Evolutionary conservation across 768 basidiomycete genomes (phyloP).

Genomic region (Lentinula boryana): DNA sequence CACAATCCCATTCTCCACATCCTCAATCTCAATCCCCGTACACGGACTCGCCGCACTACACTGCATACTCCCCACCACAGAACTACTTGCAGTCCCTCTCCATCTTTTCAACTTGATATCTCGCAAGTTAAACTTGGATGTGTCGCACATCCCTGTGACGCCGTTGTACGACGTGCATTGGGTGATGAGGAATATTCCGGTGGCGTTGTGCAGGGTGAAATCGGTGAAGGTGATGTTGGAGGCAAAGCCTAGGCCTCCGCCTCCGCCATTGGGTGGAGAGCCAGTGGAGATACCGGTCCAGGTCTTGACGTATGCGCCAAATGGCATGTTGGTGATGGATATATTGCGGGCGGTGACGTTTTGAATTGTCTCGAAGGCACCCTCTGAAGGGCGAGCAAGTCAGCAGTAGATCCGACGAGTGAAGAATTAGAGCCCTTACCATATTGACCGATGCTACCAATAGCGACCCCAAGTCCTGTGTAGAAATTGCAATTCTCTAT

Average conservation of each 20-base stretch:
- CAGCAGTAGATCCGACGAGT: background rate
- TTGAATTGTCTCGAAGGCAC: conserved; percentile 26
- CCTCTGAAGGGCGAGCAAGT: conserved; percentile 18
- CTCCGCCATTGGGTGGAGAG: conserved; percentile 28
- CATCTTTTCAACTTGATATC: conserved; percentile 24
- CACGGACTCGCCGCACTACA: conserved; percentile 29
- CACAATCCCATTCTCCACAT: conserved; percentile 10
- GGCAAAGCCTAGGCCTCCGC: conserved; percentile 25
- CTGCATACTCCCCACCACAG: conserved; percentile 19
- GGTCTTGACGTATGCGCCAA: conserved; percentile 27
- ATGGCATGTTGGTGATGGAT: conserved; percentile 16
- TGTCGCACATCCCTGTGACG: conserved; percentile 26
- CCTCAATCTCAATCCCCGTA: conserved; percentile 17
- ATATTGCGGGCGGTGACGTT: conserved; percentile 24
- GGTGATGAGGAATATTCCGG: conserved; percentile 16
- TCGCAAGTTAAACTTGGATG: conserved; percentile 25
- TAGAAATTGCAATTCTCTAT: conserved; percentile 30
- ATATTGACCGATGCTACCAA: conserved; percentile 18
- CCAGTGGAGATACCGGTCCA: conserved; percentile 21
- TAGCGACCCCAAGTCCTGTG: conserved; percentile 32
- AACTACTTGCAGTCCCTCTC: conserved; percentile 17
- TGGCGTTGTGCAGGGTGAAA: conserved; percentile 18
- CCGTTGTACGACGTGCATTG: conserved; percentile 27
- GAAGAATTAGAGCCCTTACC: background rate
- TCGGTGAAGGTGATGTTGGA: conserved; percentile 22